phyloP scores from a whole-genome alignment of 1,139 yeast species.

The Trichomonascaceae sp. region DNA sequence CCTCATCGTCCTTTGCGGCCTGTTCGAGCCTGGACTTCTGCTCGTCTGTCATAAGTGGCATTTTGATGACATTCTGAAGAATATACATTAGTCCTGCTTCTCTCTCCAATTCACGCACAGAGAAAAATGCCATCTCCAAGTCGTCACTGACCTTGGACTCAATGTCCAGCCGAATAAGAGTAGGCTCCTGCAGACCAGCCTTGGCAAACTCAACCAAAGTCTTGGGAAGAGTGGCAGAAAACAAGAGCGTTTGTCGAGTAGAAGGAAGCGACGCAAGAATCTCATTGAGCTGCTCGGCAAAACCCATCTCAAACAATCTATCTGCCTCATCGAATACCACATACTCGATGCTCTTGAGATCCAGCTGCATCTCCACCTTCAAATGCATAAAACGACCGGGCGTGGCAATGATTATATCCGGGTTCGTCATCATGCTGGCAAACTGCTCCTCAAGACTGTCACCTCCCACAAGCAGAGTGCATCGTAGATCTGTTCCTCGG shows the following conservation, averaged over 20 bases:
- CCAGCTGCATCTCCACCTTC: conserved; percentile 88
- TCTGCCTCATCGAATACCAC: conserved; percentile 98
- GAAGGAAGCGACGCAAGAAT: conserved; percentile 73
- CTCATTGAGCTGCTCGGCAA: conserved; percentile 87
- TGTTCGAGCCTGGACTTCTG: conserved; percentile 37
- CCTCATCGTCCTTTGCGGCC: conserved; percentile 35
- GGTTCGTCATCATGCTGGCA: conserved; percentile 81
- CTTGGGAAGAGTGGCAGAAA: conserved; percentile 91
- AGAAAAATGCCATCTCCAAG: conserved; percentile 77
- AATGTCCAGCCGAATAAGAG: conserved; percentile 80
- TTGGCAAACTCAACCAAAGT: conserved; percentile 92
- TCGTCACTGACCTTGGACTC: conserved; percentile 84
- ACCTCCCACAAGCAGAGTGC: conserved; percentile 85
- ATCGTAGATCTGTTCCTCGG: conserved; percentile 69
- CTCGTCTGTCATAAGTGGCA: conserved; percentile 60
- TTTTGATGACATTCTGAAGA: conserved; percentile 70
- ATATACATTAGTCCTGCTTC: conserved; percentile 74
- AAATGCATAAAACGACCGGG: conserved; percentile 96
- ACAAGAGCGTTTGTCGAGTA: conserved; percentile 72
- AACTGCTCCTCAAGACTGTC: conserved; percentile 95
- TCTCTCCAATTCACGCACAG: conserved; percentile 72
- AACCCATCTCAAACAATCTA: conserved; percentile 93
- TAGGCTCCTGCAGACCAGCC: conserved; percentile 89
- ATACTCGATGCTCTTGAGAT: conserved; percentile 69
- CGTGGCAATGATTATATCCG: conserved; percentile 91